phyloP scores from a whole-genome alignment of 225 moss, liverwort and hornwort species.

The Straminergon stramineum region DNA sequence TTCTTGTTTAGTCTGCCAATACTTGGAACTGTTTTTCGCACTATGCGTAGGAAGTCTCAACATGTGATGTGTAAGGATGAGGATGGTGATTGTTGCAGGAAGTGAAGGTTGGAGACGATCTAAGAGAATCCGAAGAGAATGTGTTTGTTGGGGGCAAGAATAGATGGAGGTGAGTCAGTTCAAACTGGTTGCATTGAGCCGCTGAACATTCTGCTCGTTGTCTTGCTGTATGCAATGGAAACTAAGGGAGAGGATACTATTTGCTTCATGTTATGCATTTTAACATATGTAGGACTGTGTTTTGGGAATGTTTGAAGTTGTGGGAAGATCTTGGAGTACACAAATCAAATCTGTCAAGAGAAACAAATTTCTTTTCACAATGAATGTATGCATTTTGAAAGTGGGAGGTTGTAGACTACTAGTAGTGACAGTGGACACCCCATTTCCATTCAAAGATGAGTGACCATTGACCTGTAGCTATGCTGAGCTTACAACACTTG shows the following conservation, averaged over 20 bases:
- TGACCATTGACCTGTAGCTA: not conserved
- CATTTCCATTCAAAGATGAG: not conserved
- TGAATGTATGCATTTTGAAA: not conserved
- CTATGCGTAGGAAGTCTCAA: not conserved
- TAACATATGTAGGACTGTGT: no score
- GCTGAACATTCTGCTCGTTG: not conserved
- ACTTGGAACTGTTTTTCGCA: not conserved
- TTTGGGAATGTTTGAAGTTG: no score
- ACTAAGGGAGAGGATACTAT: not conserved
- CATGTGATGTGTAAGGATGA: not conserved
- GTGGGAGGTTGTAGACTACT: not conserved
- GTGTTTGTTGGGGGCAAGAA: constrained; percentile 90
- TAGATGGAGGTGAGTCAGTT: constrained; percentile 58
- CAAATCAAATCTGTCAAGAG: no score
- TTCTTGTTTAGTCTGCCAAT: not conserved
- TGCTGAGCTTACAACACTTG: not conserved
- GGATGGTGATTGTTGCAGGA: constrained; percentile 54
- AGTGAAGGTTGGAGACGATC: constrained; percentile 69
- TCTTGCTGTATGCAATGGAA: not conserved
- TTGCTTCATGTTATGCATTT: no score
- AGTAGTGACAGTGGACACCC: not conserved
- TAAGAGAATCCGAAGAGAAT: constrained; percentile 62
- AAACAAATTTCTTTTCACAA: not conserved
- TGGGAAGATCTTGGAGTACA: no score
- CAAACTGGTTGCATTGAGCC: not conserved